Evolutionary conservation across 2,329 filamentous ascomycete species (phyloP), one percentile per base, ranked within the genome.

Genomic region (Diaporthe amygdali): DNA sequence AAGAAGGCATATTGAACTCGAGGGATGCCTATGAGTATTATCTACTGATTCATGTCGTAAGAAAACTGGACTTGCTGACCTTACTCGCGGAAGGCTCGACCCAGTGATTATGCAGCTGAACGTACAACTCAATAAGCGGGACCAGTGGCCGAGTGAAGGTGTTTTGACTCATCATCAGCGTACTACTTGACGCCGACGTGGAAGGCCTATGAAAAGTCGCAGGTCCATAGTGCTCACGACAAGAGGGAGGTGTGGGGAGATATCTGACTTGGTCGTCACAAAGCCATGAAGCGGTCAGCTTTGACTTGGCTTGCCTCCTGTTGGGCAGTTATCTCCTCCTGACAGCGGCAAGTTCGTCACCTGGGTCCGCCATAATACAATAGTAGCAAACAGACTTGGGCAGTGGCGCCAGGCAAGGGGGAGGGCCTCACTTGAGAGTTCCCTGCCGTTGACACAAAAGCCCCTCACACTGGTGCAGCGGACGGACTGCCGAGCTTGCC

Each of bases 271-370:
- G 71, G 52, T 69, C 61, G 68, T 72, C 67, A 72, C 30, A 37
- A 72, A 70, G 55, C 44, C 61, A 72, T 72, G 52, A 54, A 63
- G 71, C 71, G 71, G 71, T 72, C 71, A 72, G 71, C 71, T 49
- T 46, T 66, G 61, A 66, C 69, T 67, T 67, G 71, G 68, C 71
- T 67, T 49, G 15, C 37, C 54, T 61, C 67, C 64, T 49, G 71
- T 63, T 67, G 61, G 71, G 51, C 32, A 20, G 46, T 72, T 51
- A 51, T 32, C 61, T 66, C 55, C 41, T 56, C 52, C 67, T 72
- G 67, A 69, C 66, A 59, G 25, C 64, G 56, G 37, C 44, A 46
- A 52, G 44, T 44, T 68, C 37, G 46, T 71, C 69, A 68, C 46
- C 69, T 52, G 46, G 64, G 27, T 56, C 44, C 69, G 70, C 67